Percentiles rank a stretch among this genome's conserved stretches.
Evolutionary conservation across 179 eudicot species (phyloP).

Genomic region (Corrigiola litoralis): DNA sequence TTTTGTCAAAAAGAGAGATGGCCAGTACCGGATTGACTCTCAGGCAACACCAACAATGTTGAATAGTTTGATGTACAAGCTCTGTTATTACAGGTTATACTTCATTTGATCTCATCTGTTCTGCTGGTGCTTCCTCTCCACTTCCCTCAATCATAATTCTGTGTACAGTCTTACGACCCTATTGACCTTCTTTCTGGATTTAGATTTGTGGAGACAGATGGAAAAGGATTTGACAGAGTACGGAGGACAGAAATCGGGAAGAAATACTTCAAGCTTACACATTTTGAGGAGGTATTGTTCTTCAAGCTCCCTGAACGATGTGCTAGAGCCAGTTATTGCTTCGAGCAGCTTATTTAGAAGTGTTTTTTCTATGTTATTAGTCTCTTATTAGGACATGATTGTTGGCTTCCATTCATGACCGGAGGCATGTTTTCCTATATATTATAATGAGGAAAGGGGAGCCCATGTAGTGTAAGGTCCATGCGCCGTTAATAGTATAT

Average conservation of each 20-base stretch:
- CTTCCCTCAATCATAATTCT: not conserved
- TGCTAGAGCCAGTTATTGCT: too few relatives aligned
- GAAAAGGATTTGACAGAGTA: conserved; percentile 85
- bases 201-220: conserved; percentile 84
- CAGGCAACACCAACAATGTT: conserved; percentile 94
- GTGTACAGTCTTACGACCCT: not conserved
- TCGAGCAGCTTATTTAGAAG: too few relatives aligned
- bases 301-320: not conserved
- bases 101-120: not conserved
- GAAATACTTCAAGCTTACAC: conserved; percentile 78
- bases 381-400: too few relatives aligned
- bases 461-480: too few relatives aligned
- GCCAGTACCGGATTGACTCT: conserved; percentile 90
- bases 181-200: conserved; percentile 9
- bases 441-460: too few relatives aligned
- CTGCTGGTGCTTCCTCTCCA: not conserved
- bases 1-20: conserved; percentile 57
- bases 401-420: too few relatives aligned
- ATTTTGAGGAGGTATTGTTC: conserved; percentile 81
- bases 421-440: too few relatives aligned
- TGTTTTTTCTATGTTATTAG: too few relatives aligned
- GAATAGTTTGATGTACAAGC: conserved; percentile 93
- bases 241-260: conserved; percentile 94
- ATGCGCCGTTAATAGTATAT: too few relatives aligned
- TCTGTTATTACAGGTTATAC: conserved; percentile 80